Evolutionary conservation across 257 asterid species (phyloP).

Genomic region (Orobanche coerulescens): DNA sequence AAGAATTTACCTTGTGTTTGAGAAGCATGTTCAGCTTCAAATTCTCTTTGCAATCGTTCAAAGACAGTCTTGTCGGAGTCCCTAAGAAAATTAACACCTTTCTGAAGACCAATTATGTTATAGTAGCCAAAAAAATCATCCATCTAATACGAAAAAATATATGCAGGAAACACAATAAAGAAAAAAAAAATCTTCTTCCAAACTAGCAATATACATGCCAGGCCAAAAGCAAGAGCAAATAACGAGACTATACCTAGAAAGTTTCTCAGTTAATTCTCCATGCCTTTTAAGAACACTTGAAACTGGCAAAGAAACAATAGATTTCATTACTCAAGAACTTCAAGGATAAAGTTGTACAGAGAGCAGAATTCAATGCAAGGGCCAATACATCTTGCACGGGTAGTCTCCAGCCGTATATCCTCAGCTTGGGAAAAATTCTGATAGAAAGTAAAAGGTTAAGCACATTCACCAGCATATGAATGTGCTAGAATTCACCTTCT

Average conservation of each 20-base stretch:
- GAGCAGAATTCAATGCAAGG: conserved; percentile 12
- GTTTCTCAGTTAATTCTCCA: conserved; percentile 77
- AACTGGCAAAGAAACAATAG: conserved; percentile 40
- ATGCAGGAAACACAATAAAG: background rate
- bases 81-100: conserved; percentile 37
- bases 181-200: too few relatives aligned
- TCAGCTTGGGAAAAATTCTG: conserved; percentile 54
- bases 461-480: conserved; percentile 2
- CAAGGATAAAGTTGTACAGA: background rate
- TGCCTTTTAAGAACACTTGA: conserved; percentile 79
- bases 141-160: background rate
- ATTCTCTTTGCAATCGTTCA: conserved; percentile 85
- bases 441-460: conserved; percentile 8
- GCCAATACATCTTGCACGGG: conserved; percentile 62
- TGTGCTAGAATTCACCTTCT: too few relatives aligned
- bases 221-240: background rate
- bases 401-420: conserved; percentile 47
- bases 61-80: conserved; percentile 88
- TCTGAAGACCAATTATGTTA: conserved; percentile 17
- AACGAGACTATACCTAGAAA: conserved; percentile 56
- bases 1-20: conserved; percentile 71
- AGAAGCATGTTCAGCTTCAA: conserved; percentile 79
- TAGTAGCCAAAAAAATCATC: conserved; percentile 9
- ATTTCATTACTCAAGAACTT: background rate
- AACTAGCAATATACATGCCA: background rate